Evolutionary conservation across 768 basidiomycete genomes (phyloP).

Genomic region (Amanita subjunquillea): DNA sequence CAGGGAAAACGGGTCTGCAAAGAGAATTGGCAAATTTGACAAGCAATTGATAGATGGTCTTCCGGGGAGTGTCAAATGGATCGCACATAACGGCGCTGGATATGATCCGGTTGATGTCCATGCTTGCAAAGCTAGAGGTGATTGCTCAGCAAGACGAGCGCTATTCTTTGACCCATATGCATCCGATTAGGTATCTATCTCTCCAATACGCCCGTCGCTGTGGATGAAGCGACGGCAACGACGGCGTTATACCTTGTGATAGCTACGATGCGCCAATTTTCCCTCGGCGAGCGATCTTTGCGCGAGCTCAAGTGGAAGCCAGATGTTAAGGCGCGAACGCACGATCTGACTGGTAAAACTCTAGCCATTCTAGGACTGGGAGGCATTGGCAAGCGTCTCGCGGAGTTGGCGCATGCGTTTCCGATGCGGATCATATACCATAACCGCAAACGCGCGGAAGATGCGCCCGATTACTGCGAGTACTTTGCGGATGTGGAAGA

Average conservation of each 20-base stretch:
- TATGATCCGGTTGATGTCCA: slow-evolving; percentile 82
- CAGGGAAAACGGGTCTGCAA: slow-evolving; percentile 59
- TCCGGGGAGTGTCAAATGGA: slow-evolving; percentile 66
- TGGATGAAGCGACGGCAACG: slow-evolving; percentile 87
- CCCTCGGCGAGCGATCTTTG: slow-evolving; percentile 49
- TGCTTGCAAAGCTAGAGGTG: slow-evolving; percentile 64
- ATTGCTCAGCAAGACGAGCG: neutral
- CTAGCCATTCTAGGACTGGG: slow-evolving; percentile 69
- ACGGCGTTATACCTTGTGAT: slow-evolving; percentile 79
- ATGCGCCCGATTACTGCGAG: slow-evolving; percentile 64
- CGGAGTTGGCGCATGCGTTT: slow-evolving; percentile 66
- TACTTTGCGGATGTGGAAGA: slow-evolving; percentile 58
- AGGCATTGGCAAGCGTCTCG: slow-evolving; percentile 65
- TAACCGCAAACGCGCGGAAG: slow-evolving; percentile 42
- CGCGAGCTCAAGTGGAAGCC: slow-evolving; percentile 55
- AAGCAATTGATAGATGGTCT: slow-evolving; percentile 64
- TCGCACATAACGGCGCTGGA: slow-evolving; percentile 88
- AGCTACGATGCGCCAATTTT: slow-evolving; percentile 66
- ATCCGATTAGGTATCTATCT: slow-evolving; percentile 50
- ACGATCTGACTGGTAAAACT: slow-evolving; percentile 60
- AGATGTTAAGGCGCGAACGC: slow-evolving; percentile 34
- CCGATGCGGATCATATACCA: slow-evolving; percentile 88
- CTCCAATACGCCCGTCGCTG: slow-evolving; percentile 85
- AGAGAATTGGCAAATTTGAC: slow-evolving; percentile 69
- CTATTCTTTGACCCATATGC: neutral